These are phyloP conservation scores for Apiotrichum laibachii DNA, from an alignment of 1,284 basidiomycete species.

Conservation along the genomic window DNA sequence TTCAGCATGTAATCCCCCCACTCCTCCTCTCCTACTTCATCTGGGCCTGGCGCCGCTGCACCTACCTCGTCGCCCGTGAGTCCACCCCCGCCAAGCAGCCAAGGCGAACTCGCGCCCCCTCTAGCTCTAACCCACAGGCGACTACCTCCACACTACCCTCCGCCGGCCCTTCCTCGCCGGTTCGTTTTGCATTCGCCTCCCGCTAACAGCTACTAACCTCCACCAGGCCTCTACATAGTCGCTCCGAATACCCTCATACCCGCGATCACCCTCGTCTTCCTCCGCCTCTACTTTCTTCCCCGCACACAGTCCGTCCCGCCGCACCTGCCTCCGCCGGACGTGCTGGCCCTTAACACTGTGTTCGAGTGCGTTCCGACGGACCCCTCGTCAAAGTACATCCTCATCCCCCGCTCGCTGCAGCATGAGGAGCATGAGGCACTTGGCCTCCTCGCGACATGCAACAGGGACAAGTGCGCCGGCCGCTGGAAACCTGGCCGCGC, in stretches of 20 bases:
- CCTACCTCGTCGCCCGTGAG: conserved; percentile 30
- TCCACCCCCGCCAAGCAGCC: background rate
- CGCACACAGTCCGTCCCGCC: conserved; percentile 32
- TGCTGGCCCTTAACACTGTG: conserved; percentile 17
- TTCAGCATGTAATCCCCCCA: conserved; percentile 38
- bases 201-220: background rate
- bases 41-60: conserved; percentile 29
- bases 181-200: background rate
- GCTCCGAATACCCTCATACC: conserved; percentile 23
- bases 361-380: conserved; percentile 37
- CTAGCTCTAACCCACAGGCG: background rate
- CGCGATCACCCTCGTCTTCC: conserved; percentile 25
- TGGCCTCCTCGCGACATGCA: conserved; percentile 5
- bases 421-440: background rate
- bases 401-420: background rate
- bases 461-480: conserved; percentile 7
- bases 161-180: background rate
- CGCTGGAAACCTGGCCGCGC: conserved; percentile 46
- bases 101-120: too few relatives aligned
- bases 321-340: conserved; percentile 19
- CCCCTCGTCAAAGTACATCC: background rate
- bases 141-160: background rate
- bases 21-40: conserved; percentile 38
- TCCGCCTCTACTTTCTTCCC: conserved; percentile 44
- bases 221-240: conserved; percentile 23